Evolutionary conservation across 176 grass and related monocot species (phyloP), one percentile per base, ranked within the genome.

Genomic region (Canna indica): DNA sequence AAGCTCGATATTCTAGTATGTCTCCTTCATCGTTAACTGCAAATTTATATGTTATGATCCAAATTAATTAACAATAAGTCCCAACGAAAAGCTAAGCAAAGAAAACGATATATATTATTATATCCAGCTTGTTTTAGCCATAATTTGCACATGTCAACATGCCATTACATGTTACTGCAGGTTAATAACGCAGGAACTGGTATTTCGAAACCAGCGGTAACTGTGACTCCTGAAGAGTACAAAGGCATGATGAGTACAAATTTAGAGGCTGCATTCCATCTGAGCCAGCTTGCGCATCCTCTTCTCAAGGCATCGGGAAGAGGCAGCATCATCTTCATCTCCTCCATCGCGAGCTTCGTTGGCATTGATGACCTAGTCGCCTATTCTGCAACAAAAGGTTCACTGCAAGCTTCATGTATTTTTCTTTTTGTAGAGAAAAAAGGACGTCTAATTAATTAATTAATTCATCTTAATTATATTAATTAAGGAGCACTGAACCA

Each of bases 1-100:
- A 71, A 60, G 35, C 85, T 88, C 64, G 42, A 83, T 71, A 68
- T 88, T 61, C 81, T 88, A 22, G 81, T 77, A 45, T 32, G 60
- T n/a, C 42, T 20, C 52, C 52, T 16, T 24, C 18, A 20, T 54
- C 1, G 16, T n/a, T n/a, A 6, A 14, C 7, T 46, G 12, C 15
- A 0, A 12, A 12, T 46, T 46, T 14, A 7, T 14, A 7, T 46
- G 44, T 14, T 46, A n/a, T n/a, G n/a, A n/a, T 46, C 44, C 41
- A 11, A 5, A 44, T 44, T 44, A 11, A 44, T 11, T 4, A n/a
- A n/a, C n/a, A n/a, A n/a, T n/a, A n/a, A n/a, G n/a, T n/a, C n/a
- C n/a, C n/a, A n/a, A n/a, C n/a, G n/a, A n/a, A n/a, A n/a, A 16
- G 14, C 47, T 50, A 1, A 50, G 2, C 47, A 28, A 30, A 10